Conservation (phyloP, 164 flowering plant species). For the Hamamelis virginiana region DNA sequence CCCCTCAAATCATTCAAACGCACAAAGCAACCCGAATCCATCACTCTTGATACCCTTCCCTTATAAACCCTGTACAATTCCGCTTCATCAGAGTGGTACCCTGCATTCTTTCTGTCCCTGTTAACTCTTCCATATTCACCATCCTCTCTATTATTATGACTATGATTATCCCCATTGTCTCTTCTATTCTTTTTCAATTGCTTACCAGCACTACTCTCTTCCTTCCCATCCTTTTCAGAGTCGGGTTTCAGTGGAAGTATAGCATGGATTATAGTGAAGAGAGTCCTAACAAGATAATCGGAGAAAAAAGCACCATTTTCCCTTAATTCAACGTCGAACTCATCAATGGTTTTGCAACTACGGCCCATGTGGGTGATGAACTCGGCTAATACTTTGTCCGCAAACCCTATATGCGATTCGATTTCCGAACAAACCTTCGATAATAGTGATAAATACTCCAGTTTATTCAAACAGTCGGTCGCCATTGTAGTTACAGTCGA, state of each 20-base stretch:
- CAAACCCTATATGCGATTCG: conserved; percentile 70
- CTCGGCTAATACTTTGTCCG: conserved; percentile 82
- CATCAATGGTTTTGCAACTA: conserved; percentile 52
- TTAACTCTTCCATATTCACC: no score
- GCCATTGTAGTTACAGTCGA: no score
- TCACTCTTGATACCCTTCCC: conserved; percentile 69
- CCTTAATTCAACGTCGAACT: conserved; percentile 69
- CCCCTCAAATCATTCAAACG: conserved; percentile 62
- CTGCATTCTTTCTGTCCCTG: conserved; percentile 21
- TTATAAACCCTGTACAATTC: no score
- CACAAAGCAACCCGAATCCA: conserved; percentile 78
- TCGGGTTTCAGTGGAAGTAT: conserved; percentile 62
- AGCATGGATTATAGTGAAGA: no score
- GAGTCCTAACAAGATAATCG: no score
- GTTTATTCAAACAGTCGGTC: conserved; percentile 52
- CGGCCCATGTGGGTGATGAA: conserved; percentile 76
- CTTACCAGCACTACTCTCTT: conserved; percentile 21
- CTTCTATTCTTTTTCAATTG: no score
- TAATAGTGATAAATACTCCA: conserved; percentile 77
- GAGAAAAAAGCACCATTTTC: conserved; percentile 82
- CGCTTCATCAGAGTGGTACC: conserved; percentile 38
- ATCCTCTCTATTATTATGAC: no score
- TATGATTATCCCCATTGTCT: no score
- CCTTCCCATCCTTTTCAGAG: conserved; percentile 21
- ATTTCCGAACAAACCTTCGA: conserved; percentile 86